phyloP scores from a whole-genome alignment of 2,329 filamentous ascomycete species.

The Meredithiella fracta region DNA sequence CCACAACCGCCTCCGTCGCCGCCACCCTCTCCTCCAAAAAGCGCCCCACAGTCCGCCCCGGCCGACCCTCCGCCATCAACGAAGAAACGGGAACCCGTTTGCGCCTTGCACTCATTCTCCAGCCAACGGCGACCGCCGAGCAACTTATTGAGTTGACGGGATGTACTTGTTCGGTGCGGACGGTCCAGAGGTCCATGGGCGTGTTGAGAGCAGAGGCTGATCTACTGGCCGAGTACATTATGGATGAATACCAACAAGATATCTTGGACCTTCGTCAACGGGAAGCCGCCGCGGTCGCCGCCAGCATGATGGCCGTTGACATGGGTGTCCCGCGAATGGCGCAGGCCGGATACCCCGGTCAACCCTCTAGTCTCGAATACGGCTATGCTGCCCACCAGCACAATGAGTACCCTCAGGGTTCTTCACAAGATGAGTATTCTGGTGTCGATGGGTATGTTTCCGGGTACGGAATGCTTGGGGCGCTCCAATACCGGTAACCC shows the following conservation, averaged over 20 bases:
- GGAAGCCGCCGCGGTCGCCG: neutral
- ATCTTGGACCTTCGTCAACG: conserved; percentile 1
- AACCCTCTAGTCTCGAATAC: no score
- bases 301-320: neutral
- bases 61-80: conserved; percentile 11
- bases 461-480: no score
- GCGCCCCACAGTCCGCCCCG: neutral
- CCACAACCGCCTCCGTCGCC: conserved; percentile 5
- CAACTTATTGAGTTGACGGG: conserved; percentile 11
- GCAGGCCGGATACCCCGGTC: no score
- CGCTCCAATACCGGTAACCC: no score
- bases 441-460: no score
- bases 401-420: no score
- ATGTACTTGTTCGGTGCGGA: conserved; percentile 13
- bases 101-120: conserved; percentile 10
- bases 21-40: neutral
- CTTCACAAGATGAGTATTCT: no score
- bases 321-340: neutral
- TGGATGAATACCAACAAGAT: conserved; percentile 12
- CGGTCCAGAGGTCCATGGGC: conserved; percentile 12
- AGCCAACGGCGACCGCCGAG: conserved; percentile 13
- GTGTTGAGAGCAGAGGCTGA: conserved; percentile 10
- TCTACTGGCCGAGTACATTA: conserved; percentile 10
- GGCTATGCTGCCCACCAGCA: no score
- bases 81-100: conserved; percentile 11